Conservation (phyloP, 805 yeast genomes). For the Saccharomycodes ludwigii region DNA sequence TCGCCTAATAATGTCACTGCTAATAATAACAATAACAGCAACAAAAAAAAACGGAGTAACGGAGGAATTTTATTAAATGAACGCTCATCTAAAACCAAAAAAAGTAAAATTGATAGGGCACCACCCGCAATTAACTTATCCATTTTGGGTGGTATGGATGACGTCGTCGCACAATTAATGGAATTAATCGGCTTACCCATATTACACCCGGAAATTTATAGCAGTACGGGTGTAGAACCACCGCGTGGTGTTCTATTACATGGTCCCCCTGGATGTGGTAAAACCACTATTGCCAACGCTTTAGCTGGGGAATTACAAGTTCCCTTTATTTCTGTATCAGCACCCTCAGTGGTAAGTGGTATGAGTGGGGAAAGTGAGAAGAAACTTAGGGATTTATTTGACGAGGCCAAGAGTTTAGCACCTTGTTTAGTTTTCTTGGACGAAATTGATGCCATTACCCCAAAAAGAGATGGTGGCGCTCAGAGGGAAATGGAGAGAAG, state of each 20-base stretch:
- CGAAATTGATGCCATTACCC: constrained; percentile 96
- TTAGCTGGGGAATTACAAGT: constrained; percentile 90
- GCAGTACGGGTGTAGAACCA: constrained; percentile 84
- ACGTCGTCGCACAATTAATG: constrained; percentile 72
- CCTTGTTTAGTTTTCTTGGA: constrained; percentile 91
- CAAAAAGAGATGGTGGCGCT: constrained; percentile 88
- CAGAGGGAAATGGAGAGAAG: constrained; percentile 97
- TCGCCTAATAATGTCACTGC: constrained; percentile 6
- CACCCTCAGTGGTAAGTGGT: constrained; percentile 94
- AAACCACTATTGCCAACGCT: constrained; percentile 92
- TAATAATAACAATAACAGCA: constrained; percentile 11
- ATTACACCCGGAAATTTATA: constrained; percentile 83
- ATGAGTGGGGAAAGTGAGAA: constrained; percentile 99
- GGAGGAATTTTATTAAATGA: no score
- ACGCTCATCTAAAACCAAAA: constrained; percentile 22
- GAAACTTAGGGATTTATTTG: constrained; percentile 83
- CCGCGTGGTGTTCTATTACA: constrained; percentile 89
- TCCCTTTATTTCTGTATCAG: constrained; percentile 82
- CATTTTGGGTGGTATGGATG: constrained; percentile 82
- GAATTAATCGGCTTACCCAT: constrained; percentile 89
- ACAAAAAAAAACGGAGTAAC: constrained; percentile 34
- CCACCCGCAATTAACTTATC: constrained; percentile 60
- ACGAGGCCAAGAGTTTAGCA: constrained; percentile 80
- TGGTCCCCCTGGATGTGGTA: constrained; percentile 99
- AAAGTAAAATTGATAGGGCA: constrained; percentile 42